Base-by-base conservation (phyloP, 2,329 filamentous ascomycete genomes). In the Diaporthe capsici region DNA sequence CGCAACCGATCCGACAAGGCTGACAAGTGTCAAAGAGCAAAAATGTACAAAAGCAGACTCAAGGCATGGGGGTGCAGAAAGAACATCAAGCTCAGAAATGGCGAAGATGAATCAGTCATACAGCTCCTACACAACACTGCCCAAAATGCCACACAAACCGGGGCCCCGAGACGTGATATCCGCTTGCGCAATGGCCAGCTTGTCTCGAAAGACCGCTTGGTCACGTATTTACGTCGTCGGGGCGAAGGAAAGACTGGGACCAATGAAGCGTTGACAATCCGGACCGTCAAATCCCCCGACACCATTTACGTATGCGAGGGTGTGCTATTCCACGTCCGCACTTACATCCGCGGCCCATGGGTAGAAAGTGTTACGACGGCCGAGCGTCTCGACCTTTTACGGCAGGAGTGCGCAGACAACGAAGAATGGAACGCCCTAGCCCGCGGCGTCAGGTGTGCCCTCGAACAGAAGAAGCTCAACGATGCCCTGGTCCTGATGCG, bases 1-100 rank as follows among this genome's bases (percentile, higher is more conserved):
- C 10, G 13, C 44, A 7, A 17, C 8, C 3, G 20, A 20, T 13
- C 2, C 13, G 6, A 9, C 6, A 72, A 75, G 44, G 22, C 63
- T 68, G 44, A 68, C 7, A 25, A 25, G 7, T 51, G 3, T 17
- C 22, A n/a, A 31, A 75, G 74, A n/a, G n/a, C 60, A 20, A 75
- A 75, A 44, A 73, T 73, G 60, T 75, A 73, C 51, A 75, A 75
- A 53, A 55, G 31, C 13, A 57, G 61, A 20, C 31, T 75, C 10
- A 67, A 51, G 31, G 20, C 20, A 8, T 73, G 70, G 70, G 70
- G 70, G 1, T 67, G 44, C 12, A 72, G 53, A 13, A 75, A 75
- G 60, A 73, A 75, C 31, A 75, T 75, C 28, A 71, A 61, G 8
- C 70, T 75, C 4, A 25, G 31, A 31, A 1, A 20, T 5, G 49